These are phyloP conservation scores for Boletus rufocinnamomeus DNA, from an alignment of 768 basidiomycete species.

Conservation along the genomic window DNA sequence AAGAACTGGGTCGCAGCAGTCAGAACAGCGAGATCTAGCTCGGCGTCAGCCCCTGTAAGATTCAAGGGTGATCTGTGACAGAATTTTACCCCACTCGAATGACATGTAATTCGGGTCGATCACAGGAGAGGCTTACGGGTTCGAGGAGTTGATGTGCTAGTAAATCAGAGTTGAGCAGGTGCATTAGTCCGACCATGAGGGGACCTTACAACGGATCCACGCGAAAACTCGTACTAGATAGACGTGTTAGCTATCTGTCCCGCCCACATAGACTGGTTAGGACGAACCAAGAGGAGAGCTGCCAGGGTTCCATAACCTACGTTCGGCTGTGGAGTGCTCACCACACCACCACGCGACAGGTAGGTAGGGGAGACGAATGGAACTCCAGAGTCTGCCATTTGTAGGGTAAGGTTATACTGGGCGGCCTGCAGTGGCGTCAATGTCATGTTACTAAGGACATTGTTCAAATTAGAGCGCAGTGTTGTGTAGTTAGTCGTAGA, in stretches of 20 bases:
- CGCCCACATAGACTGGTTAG: background rate
- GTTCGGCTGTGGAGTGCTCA: background rate
- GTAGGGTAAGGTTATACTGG: background rate
- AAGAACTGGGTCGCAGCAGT: constrained; percentile 1
- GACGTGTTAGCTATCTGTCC: background rate
- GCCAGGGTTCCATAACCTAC: background rate
- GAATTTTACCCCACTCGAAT: constrained; percentile 2
- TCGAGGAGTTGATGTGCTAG: background rate
- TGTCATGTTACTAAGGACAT: background rate
- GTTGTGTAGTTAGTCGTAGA: background rate
- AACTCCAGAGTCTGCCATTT: background rate
- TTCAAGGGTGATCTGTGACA: too few species aligned
- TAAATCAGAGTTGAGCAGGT: background rate
- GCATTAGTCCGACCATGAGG: background rate
- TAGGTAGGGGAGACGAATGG: background rate
- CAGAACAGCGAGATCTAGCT: background rate
- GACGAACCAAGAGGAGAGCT: background rate
- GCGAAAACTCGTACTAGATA: background rate
- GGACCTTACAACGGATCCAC: background rate
- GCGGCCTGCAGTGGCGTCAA: background rate
- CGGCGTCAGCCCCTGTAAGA: background rate
- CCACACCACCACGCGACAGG: background rate
- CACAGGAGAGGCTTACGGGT: constrained; percentile 1
- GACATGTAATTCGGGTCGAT: constrained; percentile 1
- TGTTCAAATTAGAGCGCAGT: background rate